Base-by-base conservation (phyloP, 257 asterid species). In the Gentiana macrophylla region DNA sequence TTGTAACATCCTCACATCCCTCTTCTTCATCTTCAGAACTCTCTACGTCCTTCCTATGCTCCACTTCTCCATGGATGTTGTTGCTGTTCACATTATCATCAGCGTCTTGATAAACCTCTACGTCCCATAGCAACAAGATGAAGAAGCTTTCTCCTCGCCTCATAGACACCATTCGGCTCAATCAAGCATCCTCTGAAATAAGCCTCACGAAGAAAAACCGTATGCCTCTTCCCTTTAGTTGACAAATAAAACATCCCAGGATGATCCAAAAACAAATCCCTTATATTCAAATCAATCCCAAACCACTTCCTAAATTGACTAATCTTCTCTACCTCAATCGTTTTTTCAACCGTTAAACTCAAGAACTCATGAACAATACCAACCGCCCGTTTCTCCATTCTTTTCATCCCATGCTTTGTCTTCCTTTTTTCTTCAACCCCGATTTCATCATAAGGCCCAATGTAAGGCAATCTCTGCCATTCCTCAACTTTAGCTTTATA, bases 271-370 rank as follows among this genome's bases (percentile, higher is more conserved):
- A 90, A 90, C 74, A 90, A 69, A 69, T 86, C 94, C 78, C 97
- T 68, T 53, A 82, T 71, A 61, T 86, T 90, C 72, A 86, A 69
- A 65, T 90, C 86, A 71, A 90, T 83, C 54, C 89, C 96, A 65
- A 86, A 82, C 85, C 89, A 86, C 68, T 79, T 77, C 71, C 94
- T 79, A 58, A 90, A 86, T 66, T 90, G 98, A 65, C 98, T 90
- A 53, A 90, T 77, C 89, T 84, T 86, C 80, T 90, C 95, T 61
- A 90, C 94, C 78, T 90, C 98, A 62, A 84, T 85, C 95, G 82
- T 86, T 70, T 86, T 84, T 79, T 90, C 98, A 73, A 86, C 91
- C 2, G 94, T 90, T 80, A 90, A 72, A 80, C 89, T 84, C 83
- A 90, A 74, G 70, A 90, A 82, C 74, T 90, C 97, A 53, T 90